These are phyloP conservation scores for Nepenthes mirabilis DNA, from an alignment of 148 eudicot genomes.

Conservation along the genomic window DNA sequence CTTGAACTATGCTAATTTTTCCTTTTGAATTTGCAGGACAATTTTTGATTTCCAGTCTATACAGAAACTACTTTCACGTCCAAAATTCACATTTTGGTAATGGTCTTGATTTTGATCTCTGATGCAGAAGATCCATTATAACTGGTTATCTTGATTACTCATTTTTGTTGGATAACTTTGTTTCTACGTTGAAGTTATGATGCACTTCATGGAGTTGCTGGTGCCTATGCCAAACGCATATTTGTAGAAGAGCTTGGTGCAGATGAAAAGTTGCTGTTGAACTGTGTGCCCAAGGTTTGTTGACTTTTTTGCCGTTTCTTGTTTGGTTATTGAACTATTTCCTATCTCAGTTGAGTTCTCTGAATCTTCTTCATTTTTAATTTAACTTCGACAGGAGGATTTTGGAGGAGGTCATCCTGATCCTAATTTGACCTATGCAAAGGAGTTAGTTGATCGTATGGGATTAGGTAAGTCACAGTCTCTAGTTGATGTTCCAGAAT, in stretches of 20 bases:
- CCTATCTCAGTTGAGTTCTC: not conserved
- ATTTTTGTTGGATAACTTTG: not conserved
- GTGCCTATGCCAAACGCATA: constrained; percentile 84
- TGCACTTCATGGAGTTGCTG: constrained; percentile 96
- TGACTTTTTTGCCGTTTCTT: not conserved
- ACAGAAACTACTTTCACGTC: constrained; percentile 68
- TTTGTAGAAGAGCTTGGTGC: constrained; percentile 95
- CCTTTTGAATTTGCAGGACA: constrained; percentile 40
- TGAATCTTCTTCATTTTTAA: not conserved
- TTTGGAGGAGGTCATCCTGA: constrained; percentile 99
- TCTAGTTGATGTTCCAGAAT: constrained; percentile 70
- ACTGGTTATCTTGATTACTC: not conserved
- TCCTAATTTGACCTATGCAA: constrained; percentile 95
- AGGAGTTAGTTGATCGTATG: constrained; percentile 92
- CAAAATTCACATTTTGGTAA: constrained; percentile 88
- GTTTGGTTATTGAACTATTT: not conserved
- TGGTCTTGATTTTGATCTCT: not conserved
- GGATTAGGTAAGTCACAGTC: constrained; percentile 66
- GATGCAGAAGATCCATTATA: not conserved
- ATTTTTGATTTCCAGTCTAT: constrained; percentile 80
- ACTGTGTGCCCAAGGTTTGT: constrained; percentile 81
- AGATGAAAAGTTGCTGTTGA: constrained; percentile 57
- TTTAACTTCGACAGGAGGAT: constrained; percentile 49
- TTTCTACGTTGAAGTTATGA: constrained; percentile 44
- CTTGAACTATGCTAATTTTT: constrained; percentile 3